A percentile compares a stretch with the other conserved stretches of the same genome.
Evolutionary conservation across 331 rosid species (phyloP).

Genomic region (Ulmus americana): DNA sequence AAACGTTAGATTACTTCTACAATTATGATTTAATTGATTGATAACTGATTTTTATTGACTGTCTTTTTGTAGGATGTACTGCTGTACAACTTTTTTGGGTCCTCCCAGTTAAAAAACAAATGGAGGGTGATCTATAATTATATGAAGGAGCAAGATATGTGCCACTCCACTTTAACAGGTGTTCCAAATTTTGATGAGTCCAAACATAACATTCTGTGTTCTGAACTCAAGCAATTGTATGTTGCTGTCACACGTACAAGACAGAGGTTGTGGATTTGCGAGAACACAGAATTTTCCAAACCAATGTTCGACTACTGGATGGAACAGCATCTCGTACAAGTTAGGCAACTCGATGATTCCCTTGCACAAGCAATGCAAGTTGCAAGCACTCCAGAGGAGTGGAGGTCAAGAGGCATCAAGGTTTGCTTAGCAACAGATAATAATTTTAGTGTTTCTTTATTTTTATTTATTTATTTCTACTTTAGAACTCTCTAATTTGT

Average conservation of each 20-base stretch:
- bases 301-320: constrained; percentile 74
- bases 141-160: constrained; percentile 51
- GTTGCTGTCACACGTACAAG: constrained; percentile 77
- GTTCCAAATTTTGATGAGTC: constrained; percentile 39
- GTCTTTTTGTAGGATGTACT: constrained; percentile 51
- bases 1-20: not conserved
- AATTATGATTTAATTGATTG: not conserved
- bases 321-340: constrained; percentile 52
- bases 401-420: constrained; percentile 70
- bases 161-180: constrained; percentile 22
- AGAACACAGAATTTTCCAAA: constrained; percentile 27
- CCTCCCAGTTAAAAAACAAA: constrained; percentile 49
- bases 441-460: not conserved
- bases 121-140: constrained; percentile 70
- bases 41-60: not conserved
- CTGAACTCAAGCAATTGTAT: constrained; percentile 67
- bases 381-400: constrained; percentile 55
- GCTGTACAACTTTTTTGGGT: constrained; percentile 56
- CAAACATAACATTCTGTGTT: constrained; percentile 56
- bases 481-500: no score
- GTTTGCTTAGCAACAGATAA: constrained; percentile 15
- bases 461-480: not conserved
- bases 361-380: constrained; percentile 56
- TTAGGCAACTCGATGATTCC: constrained; percentile 48
- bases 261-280: constrained; percentile 72